A percentile compares a stretch with the other conserved stretches of the same genome.
These are phyloP conservation scores for Dioscorea cayenensis DNA, from an alignment of 116 monocot species.

Conservation along the genomic window DNA sequence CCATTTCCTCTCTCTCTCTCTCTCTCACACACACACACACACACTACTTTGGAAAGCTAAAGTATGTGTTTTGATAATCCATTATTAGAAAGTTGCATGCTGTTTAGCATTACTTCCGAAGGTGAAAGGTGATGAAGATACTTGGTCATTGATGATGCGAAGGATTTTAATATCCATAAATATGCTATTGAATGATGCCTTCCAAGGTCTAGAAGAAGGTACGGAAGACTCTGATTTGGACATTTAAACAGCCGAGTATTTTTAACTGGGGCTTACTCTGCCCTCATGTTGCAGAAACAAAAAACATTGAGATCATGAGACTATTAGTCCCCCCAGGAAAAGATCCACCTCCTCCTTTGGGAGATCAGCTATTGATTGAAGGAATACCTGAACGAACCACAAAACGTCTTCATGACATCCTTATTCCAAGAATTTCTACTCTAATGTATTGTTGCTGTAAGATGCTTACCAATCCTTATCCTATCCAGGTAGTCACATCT, in stretches of 20 bases:
- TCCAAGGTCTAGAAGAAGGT: slow-evolving; percentile 83
- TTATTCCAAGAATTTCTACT: slow-evolving; percentile 43
- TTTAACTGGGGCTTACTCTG: neutral
- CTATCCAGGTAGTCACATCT: slow-evolving; percentile 41
- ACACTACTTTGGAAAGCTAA: too few relatives aligned
- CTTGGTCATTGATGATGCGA: slow-evolving; percentile 65
- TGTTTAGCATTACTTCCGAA: slow-evolving; percentile 72
- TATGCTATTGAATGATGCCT: slow-evolving; percentile 48
- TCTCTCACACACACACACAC: too few relatives aligned
- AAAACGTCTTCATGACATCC: slow-evolving; percentile 32
- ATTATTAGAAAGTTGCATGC: slow-evolving; percentile 44
- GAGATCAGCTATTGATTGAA: slow-evolving; percentile 20
- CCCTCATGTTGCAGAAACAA: slow-evolving; percentile 38
- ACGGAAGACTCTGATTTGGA: neutral
- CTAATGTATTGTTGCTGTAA: slow-evolving; percentile 60
- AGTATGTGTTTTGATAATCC: neutral
- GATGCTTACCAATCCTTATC: slow-evolving; percentile 64
- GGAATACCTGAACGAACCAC: slow-evolving; percentile 20
- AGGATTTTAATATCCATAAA: slow-evolving; percentile 64
- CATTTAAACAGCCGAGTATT: slow-evolving; percentile 2
- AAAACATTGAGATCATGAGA: slow-evolving; percentile 36
- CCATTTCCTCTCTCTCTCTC: neutral
- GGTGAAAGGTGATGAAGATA: slow-evolving; percentile 51
- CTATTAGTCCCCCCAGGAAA: slow-evolving; percentile 70
- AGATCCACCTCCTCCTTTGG: slow-evolving; percentile 54